Evolutionary conservation across 2,329 filamentous ascomycete species (phyloP).

Genomic region (Neurospora sp.): DNA sequence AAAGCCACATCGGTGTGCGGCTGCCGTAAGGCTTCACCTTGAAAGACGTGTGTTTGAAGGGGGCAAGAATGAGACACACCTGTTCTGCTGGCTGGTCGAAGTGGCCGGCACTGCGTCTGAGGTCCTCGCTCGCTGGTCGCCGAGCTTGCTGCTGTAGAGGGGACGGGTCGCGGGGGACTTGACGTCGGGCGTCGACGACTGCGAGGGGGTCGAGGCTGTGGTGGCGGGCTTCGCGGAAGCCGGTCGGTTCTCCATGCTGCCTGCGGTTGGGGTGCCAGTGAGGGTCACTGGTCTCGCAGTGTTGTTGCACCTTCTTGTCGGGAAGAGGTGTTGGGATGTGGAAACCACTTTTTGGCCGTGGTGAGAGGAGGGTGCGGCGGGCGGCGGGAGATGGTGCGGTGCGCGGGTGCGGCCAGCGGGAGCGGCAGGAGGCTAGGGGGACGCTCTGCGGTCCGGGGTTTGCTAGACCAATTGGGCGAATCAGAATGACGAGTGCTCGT

Average conservation of each 20-base stretch:
- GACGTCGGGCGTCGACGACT: slow-evolving; percentile 13
- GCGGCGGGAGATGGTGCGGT: slow-evolving; percentile 15
- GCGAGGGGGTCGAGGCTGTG: slow-evolving; percentile 12
- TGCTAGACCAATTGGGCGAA: slow-evolving; percentile 17
- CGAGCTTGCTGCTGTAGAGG: slow-evolving; percentile 24
- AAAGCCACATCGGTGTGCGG: not conserved
- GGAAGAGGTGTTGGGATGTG: slow-evolving; percentile 4
- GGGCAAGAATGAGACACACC: slow-evolving; percentile 19
- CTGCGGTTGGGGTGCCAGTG: slow-evolving; percentile 10
- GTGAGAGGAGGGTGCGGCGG: slow-evolving; percentile 16
- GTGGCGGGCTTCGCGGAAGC: slow-evolving; percentile 16
- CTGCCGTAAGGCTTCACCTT: slow-evolving; percentile 2
- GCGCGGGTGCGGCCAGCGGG: slow-evolving; percentile 2
- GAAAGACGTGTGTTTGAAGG: slow-evolving; percentile 11
- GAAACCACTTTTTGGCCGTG: slow-evolving; percentile 8
- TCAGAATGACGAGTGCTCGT: slow-evolving; percentile 14
- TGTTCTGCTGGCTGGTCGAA: slow-evolving; percentile 20
- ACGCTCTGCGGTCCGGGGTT: slow-evolving; percentile 10
- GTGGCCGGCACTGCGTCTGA: slow-evolving; percentile 13
- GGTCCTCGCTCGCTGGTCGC: slow-evolving; percentile 18
- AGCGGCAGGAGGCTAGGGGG: slow-evolving; percentile 11
- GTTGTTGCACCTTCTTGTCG: slow-evolving; percentile 8
- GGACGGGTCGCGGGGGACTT: slow-evolving; percentile 18
- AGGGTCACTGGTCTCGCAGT: slow-evolving; percentile 8
- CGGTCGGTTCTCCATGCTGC: slow-evolving; percentile 21